Base-by-base conservation (phyloP, 2,329 filamentous ascomycete species). In the Nothophoma quercina region DNA sequence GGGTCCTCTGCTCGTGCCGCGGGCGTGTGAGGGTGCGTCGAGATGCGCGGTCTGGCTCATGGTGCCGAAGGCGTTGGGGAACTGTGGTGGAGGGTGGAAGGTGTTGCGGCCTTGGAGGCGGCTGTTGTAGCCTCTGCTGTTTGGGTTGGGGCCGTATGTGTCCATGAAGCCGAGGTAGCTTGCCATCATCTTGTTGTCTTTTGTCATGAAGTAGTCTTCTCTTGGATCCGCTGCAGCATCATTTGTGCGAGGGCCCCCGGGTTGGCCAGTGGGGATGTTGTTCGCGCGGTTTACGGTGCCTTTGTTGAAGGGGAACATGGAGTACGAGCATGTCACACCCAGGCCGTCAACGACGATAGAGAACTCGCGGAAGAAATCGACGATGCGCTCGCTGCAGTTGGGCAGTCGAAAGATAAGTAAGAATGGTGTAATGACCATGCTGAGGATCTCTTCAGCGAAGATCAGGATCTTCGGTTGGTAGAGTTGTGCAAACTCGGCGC, bases 361-460 rank as follows among this genome's bases (percentile, higher is more conserved):
- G 64, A 98, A 97, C 71, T 99, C 95, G 30, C 95, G 88, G 79
- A 99, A 98, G 75, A 99, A 99, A 75, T 99, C 95, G 52, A 98
- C 88, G 58, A 99, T 88, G 53, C 93, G 90, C 62, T 98, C 93
- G 70, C 90, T 93, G 73, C 90, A 96, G 63, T 87, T 89, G 0
- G 93, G 91, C 26, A 98, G 81, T 56, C 90, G 93, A 69, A 90
- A 88, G 77, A 93, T 89, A 10, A 99, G 83, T 33, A 99, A 84
- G 65, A 96, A 87, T 0, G 95, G 95, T 0, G 93, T 96, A 51
- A 96, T 88, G 47, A 98, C 84, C 71, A 99, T 96, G 67, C 93
- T 93, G 55, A 97, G 76, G 4, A 98, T 86, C 68, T 99, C 95
- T 72, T 97, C 92, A 2, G 96, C 69, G 67, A 99, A 97, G 53